These are phyloP conservation scores for Fusarium longipes DNA, from an alignment of 2,329 filamentous ascomycete genomes.

Conservation along the genomic window DNA sequence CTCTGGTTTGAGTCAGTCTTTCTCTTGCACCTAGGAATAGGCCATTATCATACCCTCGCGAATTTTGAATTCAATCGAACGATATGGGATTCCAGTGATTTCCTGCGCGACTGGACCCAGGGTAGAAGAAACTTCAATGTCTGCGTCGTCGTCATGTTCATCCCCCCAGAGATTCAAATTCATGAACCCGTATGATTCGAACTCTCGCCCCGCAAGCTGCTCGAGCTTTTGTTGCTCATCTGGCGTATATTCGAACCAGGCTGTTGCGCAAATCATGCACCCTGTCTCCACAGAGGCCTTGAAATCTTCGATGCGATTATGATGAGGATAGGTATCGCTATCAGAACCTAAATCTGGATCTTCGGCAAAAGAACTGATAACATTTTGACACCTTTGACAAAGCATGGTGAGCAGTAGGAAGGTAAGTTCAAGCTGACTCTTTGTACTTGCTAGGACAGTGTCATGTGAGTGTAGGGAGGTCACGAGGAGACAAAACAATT, in stretches of 20 bases:
- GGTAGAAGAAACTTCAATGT: no score
- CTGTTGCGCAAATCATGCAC: background rate
- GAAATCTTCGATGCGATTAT: background rate
- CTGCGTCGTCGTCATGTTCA: no score
- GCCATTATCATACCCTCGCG: background rate
- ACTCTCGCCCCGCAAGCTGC: background rate
- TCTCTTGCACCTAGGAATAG: no score
- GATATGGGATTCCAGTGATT: background rate
- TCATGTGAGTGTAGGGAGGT: background rate
- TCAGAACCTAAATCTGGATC: background rate
- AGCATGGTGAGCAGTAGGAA: background rate
- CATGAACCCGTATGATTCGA: background rate
- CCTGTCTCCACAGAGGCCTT: background rate
- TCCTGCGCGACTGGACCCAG: background rate
- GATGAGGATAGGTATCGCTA: background rate
- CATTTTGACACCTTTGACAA: background rate
- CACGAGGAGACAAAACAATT: background rate
- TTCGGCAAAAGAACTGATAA: background rate
- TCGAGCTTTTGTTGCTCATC: background rate
- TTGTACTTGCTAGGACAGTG: background rate
- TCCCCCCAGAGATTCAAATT: no score
- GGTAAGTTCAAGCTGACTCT: background rate
- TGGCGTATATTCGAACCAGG: background rate
- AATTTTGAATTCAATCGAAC: background rate
- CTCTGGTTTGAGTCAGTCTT: background rate